Evolutionary conservation across 148 eudicot species (phyloP), one percentile per base, ranked within the genome.

Genomic region (Nyssa sinensis): DNA sequence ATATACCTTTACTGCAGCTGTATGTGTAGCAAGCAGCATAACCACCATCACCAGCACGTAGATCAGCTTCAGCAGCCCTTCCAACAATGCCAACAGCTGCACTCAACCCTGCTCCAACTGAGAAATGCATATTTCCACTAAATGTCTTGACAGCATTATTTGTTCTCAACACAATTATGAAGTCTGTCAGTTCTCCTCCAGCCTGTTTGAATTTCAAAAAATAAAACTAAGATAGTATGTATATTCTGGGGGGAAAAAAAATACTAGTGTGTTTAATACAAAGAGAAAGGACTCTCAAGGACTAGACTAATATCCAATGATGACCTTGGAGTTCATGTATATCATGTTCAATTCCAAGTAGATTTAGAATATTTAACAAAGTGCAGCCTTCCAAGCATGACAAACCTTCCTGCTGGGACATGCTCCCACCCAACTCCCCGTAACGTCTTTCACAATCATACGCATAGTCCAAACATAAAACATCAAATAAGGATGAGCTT

Each of bases 21-120:
- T 70, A 70, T 13, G 73, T 70, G 57, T 70, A 70, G 27, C 73
- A 70, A 57, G 73, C 73, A 70, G 73, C 73, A 55, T 55, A 70
- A 27, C 73, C 73, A 35, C 73, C 73, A 13, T 70, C 73, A 57
- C 73, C 73, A 1, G 73, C 73, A 31, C 73, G 44, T 8, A 70
- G n/a, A 70, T 33, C 64, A 55, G 73, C 73, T 33, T 70, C 73
- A 57, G 44, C 62, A 11, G 64, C 63, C 49, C 73, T 23, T 32
- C 73, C 73, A 16, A 70, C 64, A 70, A 57, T 13, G n/a, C 73
- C 73, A 57, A 57, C 73, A 70, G 73, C 73, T 30, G 73, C 73
- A 57, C 73, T 70, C 24, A 70, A 10, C 23, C 73, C 73, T 12
- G 73, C 73, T 70, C 73, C 73, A 11, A 57, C 21, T 24, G 73